Base-by-base conservation (phyloP, 345 rosid genomes). In the Carallia brachiata region DNA sequence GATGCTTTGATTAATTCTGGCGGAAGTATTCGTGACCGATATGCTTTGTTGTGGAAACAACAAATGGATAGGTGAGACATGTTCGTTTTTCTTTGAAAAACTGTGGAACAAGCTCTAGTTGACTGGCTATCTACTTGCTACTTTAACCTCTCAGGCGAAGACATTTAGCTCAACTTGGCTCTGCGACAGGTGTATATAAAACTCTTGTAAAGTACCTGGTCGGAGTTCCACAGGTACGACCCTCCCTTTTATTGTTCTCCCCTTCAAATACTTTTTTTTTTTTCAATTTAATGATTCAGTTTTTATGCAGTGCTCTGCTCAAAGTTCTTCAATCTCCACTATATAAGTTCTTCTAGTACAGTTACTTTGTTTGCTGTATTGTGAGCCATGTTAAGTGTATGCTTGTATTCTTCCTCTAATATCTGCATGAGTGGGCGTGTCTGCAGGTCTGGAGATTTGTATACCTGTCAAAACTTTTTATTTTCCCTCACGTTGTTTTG, bases 161-260 rank as follows among this genome's bases (percentile, higher is more conserved):
- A 80, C 96, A 85, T 77, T 84, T 94, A 70, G 97, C 90, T 66
- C 98, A 91, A 76, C 92, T 94, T 77, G 98, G 98, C 75, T 88
- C 97, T 78, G 98, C 96, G 6, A 86, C 97, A 65, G 98, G 98
- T 81, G 98, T 94, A 71, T 94, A 94, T 69, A 94, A 90, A 87
- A 94, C 98, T 78, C 88, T 94, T 70, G 95, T 94, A 48, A 94
- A 94, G 83, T 94, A 94, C 83, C 85, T 94, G 84, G 97, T 94
- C 47, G 98, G 98, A 75, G 98, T 94, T 82, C 97, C 98, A n/a
- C 90, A 94, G 93, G 98, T 91, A 82, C 1, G 64, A 70, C 74
- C 67, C 48, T 12, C 5, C 17, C 13, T 44, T 44, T 44, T 12
- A 44, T 44, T 44, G 7, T 56, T 56, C 13, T 27, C 15, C 60